A percentile compares a stretch with the other conserved stretches of the same genome.
Conservation (phyloP, 805 yeast species). For the Torulaspora quercuum region DNA sequence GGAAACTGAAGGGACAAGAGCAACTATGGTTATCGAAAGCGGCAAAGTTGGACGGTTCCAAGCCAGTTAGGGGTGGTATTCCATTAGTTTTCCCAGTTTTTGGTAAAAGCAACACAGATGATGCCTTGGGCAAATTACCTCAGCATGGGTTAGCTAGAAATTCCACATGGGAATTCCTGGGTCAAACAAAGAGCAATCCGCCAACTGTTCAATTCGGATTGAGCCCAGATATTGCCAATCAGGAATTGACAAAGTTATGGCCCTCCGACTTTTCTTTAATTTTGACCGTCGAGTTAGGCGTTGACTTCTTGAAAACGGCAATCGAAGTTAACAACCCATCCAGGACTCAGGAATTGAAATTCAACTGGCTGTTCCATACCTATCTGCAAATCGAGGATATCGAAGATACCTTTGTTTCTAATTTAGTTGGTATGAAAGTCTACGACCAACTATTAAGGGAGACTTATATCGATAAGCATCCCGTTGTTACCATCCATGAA, state of each 20-base stretch:
- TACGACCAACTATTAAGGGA: constrained; percentile 71
- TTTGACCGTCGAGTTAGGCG: constrained; percentile 59
- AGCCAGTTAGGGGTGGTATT: constrained; percentile 96
- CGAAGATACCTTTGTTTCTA: constrained; percentile 71
- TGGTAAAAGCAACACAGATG: constrained; percentile 64
- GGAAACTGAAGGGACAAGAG: constrained; percentile 70
- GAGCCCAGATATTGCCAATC: constrained; percentile 76
- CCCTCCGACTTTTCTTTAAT: constrained; percentile 71
- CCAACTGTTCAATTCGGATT: constrained; percentile 88
- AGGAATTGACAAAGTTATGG: constrained; percentile 61
- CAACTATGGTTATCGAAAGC: constrained; percentile 77
- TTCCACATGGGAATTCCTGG: constrained; percentile 89
- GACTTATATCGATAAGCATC: constrained; percentile 65
- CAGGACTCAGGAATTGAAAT: constrained; percentile 53
- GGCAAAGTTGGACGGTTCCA: constrained; percentile 85
- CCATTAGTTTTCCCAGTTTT: constrained; percentile 94
- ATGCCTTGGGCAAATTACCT: constrained; percentile 64
- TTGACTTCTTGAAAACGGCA: constrained; percentile 57
- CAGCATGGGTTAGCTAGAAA: constrained; percentile 97
- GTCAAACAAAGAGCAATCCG: constrained; percentile 66
- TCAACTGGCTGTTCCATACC: constrained; percentile 94
- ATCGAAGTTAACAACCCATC: constrained; percentile 78
- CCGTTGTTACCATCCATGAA: constrained; percentile 64
- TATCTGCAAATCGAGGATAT: constrained; percentile 75
- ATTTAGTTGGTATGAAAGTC: constrained; percentile 67